Conservation (phyloP, 805 yeast genomes). For the Vanderwaltozyma tropicalis region DNA sequence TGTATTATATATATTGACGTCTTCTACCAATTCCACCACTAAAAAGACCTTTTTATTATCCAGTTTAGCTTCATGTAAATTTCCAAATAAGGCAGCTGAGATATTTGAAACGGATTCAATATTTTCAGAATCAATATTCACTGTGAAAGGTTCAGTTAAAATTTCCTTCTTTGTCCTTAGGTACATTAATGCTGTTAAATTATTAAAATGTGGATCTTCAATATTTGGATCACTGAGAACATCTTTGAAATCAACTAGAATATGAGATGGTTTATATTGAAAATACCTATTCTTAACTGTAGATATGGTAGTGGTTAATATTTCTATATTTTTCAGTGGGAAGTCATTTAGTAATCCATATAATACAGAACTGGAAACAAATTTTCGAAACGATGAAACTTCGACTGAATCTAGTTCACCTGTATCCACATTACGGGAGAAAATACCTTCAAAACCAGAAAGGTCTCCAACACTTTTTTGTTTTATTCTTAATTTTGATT, state of each 20-base stretch:
- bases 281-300: background rate
- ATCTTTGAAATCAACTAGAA: slow-evolving; percentile 66
- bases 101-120: slow-evolving; percentile 53
- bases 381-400: slow-evolving; percentile 39
- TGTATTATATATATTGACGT: slow-evolving; percentile 31
- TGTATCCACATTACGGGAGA: slow-evolving; percentile 49
- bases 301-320: background rate
- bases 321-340: slow-evolving; percentile 37
- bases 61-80: slow-evolving; percentile 56
- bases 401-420: slow-evolving; percentile 45
- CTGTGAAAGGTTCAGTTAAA: slow-evolving; percentile 71
- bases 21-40: slow-evolving; percentile 68
- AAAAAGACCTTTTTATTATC: slow-evolving; percentile 57
- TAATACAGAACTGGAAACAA: slow-evolving; percentile 59
- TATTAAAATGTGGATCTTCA: slow-evolving; percentile 9
- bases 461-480: slow-evolving; percentile 35
- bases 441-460: slow-evolving; percentile 56
- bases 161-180: slow-evolving; percentile 52
- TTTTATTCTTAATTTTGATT: slow-evolving; percentile 1
- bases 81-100: slow-evolving; percentile 69
- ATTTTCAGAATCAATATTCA: slow-evolving; percentile 49
- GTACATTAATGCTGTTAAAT: slow-evolving; percentile 63
- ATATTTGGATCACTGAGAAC: slow-evolving; percentile 56
- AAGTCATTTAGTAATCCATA: slow-evolving; percentile 65
- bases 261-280: slow-evolving; percentile 41